These are phyloP conservation scores for Cadophora sp. DNA, from an alignment of 2,329 filamentous ascomycete genomes.

Conservation along the genomic window DNA sequence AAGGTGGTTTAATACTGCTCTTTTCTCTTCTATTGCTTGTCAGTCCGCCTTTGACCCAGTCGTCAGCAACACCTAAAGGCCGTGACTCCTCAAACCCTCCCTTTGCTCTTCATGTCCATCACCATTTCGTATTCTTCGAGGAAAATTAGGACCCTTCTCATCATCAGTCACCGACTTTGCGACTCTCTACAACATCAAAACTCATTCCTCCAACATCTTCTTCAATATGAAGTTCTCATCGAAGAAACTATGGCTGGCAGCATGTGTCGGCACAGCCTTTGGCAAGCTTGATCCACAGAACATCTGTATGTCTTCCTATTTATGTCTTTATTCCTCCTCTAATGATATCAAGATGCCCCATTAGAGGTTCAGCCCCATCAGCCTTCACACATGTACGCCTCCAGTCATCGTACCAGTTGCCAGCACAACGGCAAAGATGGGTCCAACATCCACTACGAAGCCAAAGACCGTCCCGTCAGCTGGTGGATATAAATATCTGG, in stretches of 20 bases:
- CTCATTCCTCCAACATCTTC: neutral
- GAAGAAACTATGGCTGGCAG: neutral
- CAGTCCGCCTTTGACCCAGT: neutral
- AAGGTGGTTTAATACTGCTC: neutral
- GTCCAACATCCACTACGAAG: neutral
- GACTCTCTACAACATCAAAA: neutral
- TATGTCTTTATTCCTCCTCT: neutral
- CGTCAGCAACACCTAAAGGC: neutral
- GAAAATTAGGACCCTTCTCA: neutral
- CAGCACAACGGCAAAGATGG: neutral
- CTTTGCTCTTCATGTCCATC: neutral
- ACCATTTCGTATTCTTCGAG: neutral
- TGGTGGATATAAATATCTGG: slow-evolving; percentile 35
- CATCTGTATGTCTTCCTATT: neutral
- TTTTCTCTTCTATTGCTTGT: neutral
- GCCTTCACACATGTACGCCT: neutral
- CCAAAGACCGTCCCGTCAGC: slow-evolving; percentile 19
- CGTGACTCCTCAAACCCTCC: neutral
- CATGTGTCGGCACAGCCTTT: neutral
- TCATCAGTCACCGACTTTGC: neutral
- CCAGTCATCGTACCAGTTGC: neutral
- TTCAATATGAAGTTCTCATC: neutral
- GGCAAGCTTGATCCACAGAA: neutral
- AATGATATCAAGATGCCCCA: neutral
- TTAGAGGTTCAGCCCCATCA: neutral